Base-by-base conservation (phyloP, 805 yeast species). In the Priceomyces carsonii region DNA sequence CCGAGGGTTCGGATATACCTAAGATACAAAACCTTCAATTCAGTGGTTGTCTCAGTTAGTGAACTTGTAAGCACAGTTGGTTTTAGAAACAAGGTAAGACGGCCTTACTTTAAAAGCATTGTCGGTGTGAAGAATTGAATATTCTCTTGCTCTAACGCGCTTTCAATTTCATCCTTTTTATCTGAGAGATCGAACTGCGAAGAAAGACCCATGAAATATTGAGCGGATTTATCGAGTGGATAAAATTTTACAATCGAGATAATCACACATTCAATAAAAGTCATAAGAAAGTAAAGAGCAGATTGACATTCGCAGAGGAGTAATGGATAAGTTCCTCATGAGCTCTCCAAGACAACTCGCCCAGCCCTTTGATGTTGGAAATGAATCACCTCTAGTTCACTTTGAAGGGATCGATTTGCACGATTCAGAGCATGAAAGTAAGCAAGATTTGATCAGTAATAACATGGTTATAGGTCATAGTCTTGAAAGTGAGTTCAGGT, bases 331-430 rank as follows among this genome's bases (percentile, higher is more conserved):
- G 45, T 64, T 48, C 44, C 57, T 64, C 32, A 53, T 64, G 59
- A 63, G 69, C 48, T 61, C 67, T 24, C 71, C 70, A 18, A 53
- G 66, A 18, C 68, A 56, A 51, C 50, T 59, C 43, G 46, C 63
- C 14, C 66, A 63, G 42, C 59, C 58, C 15, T 56, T 57, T 31
- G 57, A 57, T 6, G 29, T 36, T 29, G 43, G 37, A 3, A 40
- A 20, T 24, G 45, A 39, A 9, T 21, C 32, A 14, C 28, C 33
- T n/a, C 29, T 39, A 14, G 25, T 35, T 15, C 37, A 33, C 18
- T 28, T 36, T 17, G 38, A 38, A 16, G 32, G 28, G 24, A 26
- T 36, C 13, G 43, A 46, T 21, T 18, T 43, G 18, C 36, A 23
- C 22, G 37, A 40, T 18, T n/a, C 21, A 19, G 29, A 24, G 14